Evolutionary conservation across 345 rosid species (phyloP), one percentile per base, ranked within the genome.

Genomic region (Euphorbia peplus): DNA sequence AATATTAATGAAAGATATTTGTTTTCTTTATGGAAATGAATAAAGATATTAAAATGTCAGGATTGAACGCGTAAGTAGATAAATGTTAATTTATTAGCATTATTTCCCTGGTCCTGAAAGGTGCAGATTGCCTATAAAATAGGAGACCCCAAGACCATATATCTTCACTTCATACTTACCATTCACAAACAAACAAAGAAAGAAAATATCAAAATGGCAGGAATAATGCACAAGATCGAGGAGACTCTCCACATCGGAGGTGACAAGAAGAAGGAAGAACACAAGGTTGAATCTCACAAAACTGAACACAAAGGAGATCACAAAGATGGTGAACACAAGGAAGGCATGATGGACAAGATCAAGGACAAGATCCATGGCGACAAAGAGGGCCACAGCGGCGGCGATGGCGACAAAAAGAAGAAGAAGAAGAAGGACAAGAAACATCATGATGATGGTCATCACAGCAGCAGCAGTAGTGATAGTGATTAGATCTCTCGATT

Each of bases 181-280:
- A 39, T 2, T 4, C n/a, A 2, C 2, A 19, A 5, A 24, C 14
- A 69, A 12, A 19, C 9, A 50, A 2, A 19, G 8, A 13, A 16
- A 15, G 28, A 35, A 46, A 6, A n/a, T 3, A 32, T 32, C 37
- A 32, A 21, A 37, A 86, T 89, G 95, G 25, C 92, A 19, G 95
- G 92, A 74, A 79, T 87, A 57, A 81, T 87, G 22, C 67, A 81
- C 76, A 89, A 89, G 81, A 84, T 89, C 57, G 86, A 68, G 15
- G 95, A 84, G 67, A 79, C 88, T 35, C 92, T 89, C 48, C 84
- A 83, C 74, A 74, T 84, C 16, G 95, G 95, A 76, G 91, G 91
- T 41, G 74, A 76, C 69, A 83, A 52, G 28, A 48, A 84, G 76
- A 78, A 82, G 63, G 47, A 71, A 11, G 80, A 80, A 11, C 68